Conservation (phyloP, 805 yeast genomes). For the Candida quercuum region DNA sequence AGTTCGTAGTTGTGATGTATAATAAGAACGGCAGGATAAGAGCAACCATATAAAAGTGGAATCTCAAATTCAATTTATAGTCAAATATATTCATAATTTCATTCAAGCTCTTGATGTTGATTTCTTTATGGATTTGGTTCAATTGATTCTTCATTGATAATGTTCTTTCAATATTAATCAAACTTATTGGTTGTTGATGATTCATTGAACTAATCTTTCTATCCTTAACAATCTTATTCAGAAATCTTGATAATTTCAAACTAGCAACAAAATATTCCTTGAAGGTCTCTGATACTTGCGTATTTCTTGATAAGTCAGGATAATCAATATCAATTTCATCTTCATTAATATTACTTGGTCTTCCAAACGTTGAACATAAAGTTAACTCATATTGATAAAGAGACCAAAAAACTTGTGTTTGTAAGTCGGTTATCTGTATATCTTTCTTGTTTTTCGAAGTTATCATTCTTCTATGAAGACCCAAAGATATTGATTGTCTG, state of each 20-base stretch:
- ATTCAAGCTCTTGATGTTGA: conserved; percentile 25
- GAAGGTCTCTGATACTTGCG: conserved; percentile 21
- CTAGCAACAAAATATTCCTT: conserved; percentile 28
- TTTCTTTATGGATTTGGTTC: conserved; percentile 28
- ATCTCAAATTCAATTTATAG: conserved; percentile 35
- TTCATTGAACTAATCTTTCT: conserved; percentile 26
- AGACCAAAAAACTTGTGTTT: conserved; percentile 36
- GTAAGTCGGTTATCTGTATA: conserved; percentile 22
- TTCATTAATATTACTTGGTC: conserved; percentile 39
- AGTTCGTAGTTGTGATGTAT: conserved; percentile 32
- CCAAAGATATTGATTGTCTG: conserved; percentile 43
- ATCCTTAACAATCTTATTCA: conserved; percentile 35
- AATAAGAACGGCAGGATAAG: conserved; percentile 39
- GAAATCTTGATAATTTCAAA: conserved; percentile 31
- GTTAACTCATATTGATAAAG: conserved; percentile 36
- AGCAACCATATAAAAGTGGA: conserved; percentile 36
- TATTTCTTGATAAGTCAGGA: conserved; percentile 23
- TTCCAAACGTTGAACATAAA: conserved; percentile 39
- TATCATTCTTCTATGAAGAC: conserved; percentile 36
- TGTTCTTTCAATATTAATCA: conserved; percentile 35
- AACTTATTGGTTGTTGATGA: conserved; percentile 33
- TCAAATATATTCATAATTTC: conserved; percentile 30
- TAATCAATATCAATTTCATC: conserved; percentile 39
- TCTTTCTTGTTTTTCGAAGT: conserved; percentile 8
- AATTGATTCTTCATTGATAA: conserved; percentile 31